These are phyloP conservation scores for Kernera saxatilis DNA, from an alignment of 345 rosid genomes.

Conservation along the genomic window DNA sequence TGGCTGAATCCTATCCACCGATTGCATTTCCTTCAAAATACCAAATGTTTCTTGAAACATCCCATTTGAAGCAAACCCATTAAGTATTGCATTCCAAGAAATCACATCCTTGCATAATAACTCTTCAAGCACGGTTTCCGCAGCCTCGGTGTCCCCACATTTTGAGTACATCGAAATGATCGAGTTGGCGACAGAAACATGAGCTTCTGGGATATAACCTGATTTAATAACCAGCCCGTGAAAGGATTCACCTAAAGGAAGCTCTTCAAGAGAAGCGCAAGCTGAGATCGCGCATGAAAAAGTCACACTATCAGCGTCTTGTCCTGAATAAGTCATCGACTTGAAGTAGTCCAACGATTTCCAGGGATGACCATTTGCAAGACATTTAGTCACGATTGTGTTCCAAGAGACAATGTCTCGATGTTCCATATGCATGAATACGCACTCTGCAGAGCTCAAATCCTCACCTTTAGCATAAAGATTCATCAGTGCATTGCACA, in stretches of 20 bases:
- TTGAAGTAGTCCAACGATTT: slow-evolving; percentile 41
- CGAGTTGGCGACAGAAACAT: slow-evolving; percentile 48
- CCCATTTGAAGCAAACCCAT: slow-evolving; percentile 45
- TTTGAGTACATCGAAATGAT: slow-evolving; percentile 49
- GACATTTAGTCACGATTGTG: slow-evolving; percentile 46
- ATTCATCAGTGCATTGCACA: slow-evolving; percentile 49
- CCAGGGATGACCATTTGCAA: slow-evolving; percentile 34
- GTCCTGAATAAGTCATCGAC: slow-evolving; percentile 36
- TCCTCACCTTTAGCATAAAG: slow-evolving; percentile 57
- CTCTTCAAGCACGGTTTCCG: slow-evolving; percentile 34
- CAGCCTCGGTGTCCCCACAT: slow-evolving; percentile 36
- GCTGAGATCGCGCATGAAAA: slow-evolving; percentile 51
- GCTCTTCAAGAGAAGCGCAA: slow-evolving; percentile 37
- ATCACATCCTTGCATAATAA: slow-evolving; percentile 36
- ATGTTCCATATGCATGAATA: slow-evolving; percentile 33
- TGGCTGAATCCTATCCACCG: slow-evolving; percentile 24
- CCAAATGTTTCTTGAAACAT: slow-evolving; percentile 37
- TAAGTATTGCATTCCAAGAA: slow-evolving; percentile 53
- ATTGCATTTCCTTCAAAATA: slow-evolving; percentile 43
- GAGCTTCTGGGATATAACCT: slow-evolving; percentile 26
- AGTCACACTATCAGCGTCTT: slow-evolving; percentile 40
- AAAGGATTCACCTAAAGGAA: slow-evolving; percentile 35
- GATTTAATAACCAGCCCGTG: slow-evolving; percentile 41
- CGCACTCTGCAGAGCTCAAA: slow-evolving; percentile 38
- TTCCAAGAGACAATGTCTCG: slow-evolving; percentile 64